Evolutionary conservation across 345 rosid genomes (phyloP).

Genomic region (Rhodamnia rubescens): DNA sequence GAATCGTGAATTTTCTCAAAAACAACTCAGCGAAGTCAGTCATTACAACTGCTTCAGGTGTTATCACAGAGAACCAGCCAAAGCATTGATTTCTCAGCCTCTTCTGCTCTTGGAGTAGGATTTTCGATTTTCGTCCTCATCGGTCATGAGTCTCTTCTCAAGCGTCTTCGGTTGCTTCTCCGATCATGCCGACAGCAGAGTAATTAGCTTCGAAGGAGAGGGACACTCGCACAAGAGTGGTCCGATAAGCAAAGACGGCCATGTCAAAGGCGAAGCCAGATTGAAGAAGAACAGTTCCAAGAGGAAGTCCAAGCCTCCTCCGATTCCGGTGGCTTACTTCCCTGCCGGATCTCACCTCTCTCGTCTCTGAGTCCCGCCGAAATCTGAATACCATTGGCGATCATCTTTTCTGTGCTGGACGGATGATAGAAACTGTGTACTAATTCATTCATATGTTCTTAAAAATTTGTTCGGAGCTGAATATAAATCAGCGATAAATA

Average conservation of each 20-base stretch:
- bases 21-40: not conserved
- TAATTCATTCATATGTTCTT: not conserved
- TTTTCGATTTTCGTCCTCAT: not conserved
- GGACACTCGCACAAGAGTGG: not conserved
- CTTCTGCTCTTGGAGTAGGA: not conserved
- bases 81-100: not conserved
- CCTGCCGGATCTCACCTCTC: constrained; percentile 4
- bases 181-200: not conserved
- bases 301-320: not conserved
- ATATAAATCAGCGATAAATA: not conserved
- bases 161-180: constrained; percentile 8
- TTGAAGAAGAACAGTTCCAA: not conserved
- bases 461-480: too few species aligned
- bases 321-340: constrained; percentile 1
- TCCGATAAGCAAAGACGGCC: not conserved
- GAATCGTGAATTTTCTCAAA: not conserved
- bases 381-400: not conserved
- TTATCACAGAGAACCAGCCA: not conserved
- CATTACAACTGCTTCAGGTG: not conserved
- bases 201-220: not conserved
- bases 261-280: not conserved
- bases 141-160: not conserved
- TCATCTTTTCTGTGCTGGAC: not conserved
- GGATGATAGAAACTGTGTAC: not conserved
- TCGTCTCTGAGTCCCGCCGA: not conserved